These are phyloP conservation scores for Lactarius trivialis DNA, from an alignment of 768 basidiomycete genomes.

Conservation along the genomic window DNA sequence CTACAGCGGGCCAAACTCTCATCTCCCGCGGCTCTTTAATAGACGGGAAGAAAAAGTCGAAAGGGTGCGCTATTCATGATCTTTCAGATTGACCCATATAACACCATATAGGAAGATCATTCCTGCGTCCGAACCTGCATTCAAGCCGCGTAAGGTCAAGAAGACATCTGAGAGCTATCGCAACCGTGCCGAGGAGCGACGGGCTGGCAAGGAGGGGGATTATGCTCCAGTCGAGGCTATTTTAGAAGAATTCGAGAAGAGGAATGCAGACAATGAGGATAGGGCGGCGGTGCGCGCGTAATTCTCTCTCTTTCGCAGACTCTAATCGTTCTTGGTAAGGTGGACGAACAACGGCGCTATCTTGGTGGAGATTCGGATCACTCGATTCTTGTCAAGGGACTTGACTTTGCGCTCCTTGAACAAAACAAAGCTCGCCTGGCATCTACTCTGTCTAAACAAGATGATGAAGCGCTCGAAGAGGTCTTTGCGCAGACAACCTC, in stretches of 20 bases:
- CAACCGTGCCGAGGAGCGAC: slow-evolving; percentile 69
- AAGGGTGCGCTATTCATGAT: slow-evolving; percentile 12
- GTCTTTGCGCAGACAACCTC: slow-evolving; percentile 50
- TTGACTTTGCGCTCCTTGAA: slow-evolving; percentile 81
- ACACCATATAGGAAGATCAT: slow-evolving; percentile 38
- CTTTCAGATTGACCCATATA: not conserved
- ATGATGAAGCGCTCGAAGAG: slow-evolving; percentile 78
- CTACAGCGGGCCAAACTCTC: slow-evolving; percentile 23
- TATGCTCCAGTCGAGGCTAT: slow-evolving; percentile 77
- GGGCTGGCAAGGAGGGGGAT: slow-evolving; percentile 60
- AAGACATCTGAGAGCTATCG: slow-evolving; percentile 48
- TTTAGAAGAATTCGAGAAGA: slow-evolving; percentile 73
- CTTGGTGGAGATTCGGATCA: slow-evolving; percentile 83
- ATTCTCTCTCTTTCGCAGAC: not conserved
- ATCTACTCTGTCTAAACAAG: slow-evolving; percentile 42
- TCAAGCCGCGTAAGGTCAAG: slow-evolving; percentile 79
- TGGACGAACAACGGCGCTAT: slow-evolving; percentile 68
- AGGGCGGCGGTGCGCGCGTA: slow-evolving; percentile 46
- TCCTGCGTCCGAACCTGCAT: slow-evolving; percentile 51
- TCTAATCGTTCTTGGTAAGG: slow-evolving; percentile 32
- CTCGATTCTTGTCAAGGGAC: slow-evolving; percentile 81
- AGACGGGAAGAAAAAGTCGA: slow-evolving; percentile 22
- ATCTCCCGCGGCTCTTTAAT: slow-evolving; percentile 32
- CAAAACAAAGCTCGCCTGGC: slow-evolving; percentile 68
- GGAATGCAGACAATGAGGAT: slow-evolving; percentile 51